A percentile compares a stretch with the other conserved stretches of the same genome.
phyloP scores from a whole-genome alignment of 495 filamentous ascomycete genomes.

The Neurospora sp. region DNA sequence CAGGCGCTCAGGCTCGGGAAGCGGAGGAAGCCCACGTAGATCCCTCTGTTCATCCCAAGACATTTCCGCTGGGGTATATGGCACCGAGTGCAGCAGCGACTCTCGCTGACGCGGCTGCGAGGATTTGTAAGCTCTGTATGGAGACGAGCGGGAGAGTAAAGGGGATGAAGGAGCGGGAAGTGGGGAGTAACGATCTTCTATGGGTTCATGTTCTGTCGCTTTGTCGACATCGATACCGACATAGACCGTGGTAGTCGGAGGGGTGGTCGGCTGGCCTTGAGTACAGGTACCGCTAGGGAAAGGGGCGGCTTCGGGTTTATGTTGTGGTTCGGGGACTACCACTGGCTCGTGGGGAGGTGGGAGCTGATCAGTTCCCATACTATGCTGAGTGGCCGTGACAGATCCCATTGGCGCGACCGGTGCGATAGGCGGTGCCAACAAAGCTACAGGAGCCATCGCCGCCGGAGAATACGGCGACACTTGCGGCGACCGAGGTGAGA shows the following conservation, averaged over 20 bases:
- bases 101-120: neutral
- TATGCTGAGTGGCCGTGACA: fast-evolving
- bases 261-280: neutral
- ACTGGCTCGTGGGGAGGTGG: neutral
- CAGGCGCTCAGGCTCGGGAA: neutral
- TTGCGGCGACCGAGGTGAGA: neutral
- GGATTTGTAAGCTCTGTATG: neutral
- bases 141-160: neutral
- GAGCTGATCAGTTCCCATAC: neutral
- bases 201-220: neutral
- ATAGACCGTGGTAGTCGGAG: neutral
- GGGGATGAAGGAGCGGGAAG: neutral
- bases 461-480: neutral
- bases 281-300: neutral
- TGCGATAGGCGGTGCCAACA: neutral
- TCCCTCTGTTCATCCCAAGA: neutral
- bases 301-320: neutral
- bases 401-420: neutral
- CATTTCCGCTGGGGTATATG: neutral
- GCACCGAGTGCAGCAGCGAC: neutral
- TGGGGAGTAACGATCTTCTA: neutral
- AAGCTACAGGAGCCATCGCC: neutral
- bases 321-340: neutral
- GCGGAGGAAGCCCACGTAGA: neutral
- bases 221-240: neutral